Evolutionary conservation across 192 early-diverging fungal species (phyloP), one percentile per base, ranked within the genome.

Genomic region (Coemansia sp.): DNA sequence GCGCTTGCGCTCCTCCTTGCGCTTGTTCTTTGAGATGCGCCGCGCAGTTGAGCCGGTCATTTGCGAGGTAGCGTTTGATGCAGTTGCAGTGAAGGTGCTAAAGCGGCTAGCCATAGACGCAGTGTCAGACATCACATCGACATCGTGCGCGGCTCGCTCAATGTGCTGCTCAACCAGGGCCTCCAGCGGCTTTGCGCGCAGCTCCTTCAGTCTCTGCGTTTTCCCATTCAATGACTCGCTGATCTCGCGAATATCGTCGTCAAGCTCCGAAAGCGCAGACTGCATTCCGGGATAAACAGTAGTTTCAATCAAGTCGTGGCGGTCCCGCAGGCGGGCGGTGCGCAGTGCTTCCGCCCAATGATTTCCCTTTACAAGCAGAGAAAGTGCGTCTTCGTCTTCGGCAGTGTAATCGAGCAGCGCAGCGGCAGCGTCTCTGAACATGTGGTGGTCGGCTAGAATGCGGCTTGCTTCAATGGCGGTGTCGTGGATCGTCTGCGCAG

Each of bases 71-170:
- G 87, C 72, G 22, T 88, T 81, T 19, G 88, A 86, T 41, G 87
- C 85, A 9, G 89, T 86, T 7, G 71, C 83, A 7, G 93, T 93
- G 63, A 90, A 91, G 11, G 90, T 87, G 51, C 91, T 96, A 66
- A 92, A 91, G 55, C 89, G 87, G 68, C 92, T 95, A 20, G 89
- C 90, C 93, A 97, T 94, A 6, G 94, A 95, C 5, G 92, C 91
- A 7, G 97, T 96, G 71, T 99, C 97, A 0, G 95, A 96, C 84
- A 95, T 90, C 84, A 95, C 88, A 71, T 99, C 97, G 12, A 97
- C 85, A 14, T 56, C 68, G n/a, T 6, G 16, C 42, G 25, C 55
- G 2, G 13, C 61, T 5, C 32, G 42, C 45, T 57, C 68, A 19
- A 81, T 12, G 14, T 70, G 70, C 46, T 91, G 90, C 48, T 88